Evolutionary conservation across 495 filamentous ascomycete species (phyloP).

Genomic region (Parathielavia hyrcaniae): DNA sequence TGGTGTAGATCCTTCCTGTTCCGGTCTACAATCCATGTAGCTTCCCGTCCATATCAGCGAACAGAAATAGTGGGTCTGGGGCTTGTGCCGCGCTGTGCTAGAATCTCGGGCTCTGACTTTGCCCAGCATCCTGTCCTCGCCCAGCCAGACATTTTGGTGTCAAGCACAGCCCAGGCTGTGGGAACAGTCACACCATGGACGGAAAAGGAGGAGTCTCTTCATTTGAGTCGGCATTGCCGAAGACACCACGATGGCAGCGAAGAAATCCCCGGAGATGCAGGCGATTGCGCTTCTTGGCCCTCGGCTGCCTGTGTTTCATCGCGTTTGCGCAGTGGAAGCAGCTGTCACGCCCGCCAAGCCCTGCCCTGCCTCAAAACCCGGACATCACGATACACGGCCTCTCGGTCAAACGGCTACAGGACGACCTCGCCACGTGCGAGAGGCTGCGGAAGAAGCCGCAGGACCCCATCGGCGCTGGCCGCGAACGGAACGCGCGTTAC

Average conservation of each 20-base stretch:
- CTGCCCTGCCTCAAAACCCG: background rate
- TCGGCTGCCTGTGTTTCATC: slow-evolving; percentile 41
- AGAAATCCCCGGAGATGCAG: slow-evolving; percentile 32
- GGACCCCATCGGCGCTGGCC: slow-evolving; percentile 41
- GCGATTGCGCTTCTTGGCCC: slow-evolving; percentile 29
- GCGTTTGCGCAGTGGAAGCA: slow-evolving; percentile 46
- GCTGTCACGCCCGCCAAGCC: slow-evolving; percentile 22
- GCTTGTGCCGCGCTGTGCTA: background rate
- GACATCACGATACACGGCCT: slow-evolving; percentile 24
- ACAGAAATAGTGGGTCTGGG: too few species aligned
- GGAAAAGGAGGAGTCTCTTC: slow-evolving; percentile 24
- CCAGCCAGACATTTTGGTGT: too few species aligned
- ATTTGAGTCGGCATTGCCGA: slow-evolving; percentile 16
- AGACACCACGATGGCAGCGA: slow-evolving; percentile 20
- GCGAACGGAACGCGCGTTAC: slow-evolving; percentile 45
- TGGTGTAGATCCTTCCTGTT: too few species aligned
- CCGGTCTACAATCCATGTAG: too few species aligned
- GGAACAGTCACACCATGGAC: slow-evolving; percentile 26
- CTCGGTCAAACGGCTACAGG: slow-evolving; percentile 37
- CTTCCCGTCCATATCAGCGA: too few species aligned
- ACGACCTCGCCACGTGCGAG: slow-evolving; percentile 37
- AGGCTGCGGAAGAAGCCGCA: slow-evolving; percentile 38
- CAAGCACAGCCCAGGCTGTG: too few species aligned
- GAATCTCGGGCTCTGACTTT: background rate
- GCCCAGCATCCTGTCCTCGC: background rate